Percentiles rank a stretch among this genome's conserved stretches.
Evolutionary conservation across 106 monocot genomes (phyloP).

Genomic region (Apostasia ramifera): DNA sequence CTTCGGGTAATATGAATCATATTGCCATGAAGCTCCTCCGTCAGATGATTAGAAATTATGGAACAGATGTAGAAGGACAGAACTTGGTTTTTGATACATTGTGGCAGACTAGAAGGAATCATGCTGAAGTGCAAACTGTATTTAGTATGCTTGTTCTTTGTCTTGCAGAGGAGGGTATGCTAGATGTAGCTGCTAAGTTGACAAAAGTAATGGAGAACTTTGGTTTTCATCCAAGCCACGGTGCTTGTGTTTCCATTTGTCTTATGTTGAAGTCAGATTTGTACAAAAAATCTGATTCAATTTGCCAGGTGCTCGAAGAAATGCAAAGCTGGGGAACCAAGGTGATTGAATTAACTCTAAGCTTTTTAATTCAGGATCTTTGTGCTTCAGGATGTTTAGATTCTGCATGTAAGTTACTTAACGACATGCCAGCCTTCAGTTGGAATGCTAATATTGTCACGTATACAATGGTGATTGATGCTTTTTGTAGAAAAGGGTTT

Average conservation of each 20-base stretch:
- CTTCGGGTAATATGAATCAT: slow-evolving; percentile 44
- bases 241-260: slow-evolving; percentile 12
- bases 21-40: slow-evolving; percentile 23
- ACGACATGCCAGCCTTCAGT: slow-evolving; percentile 11
- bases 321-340: slow-evolving; percentile 7
- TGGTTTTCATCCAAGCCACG: slow-evolving; percentile 18
- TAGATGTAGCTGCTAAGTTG: slow-evolving; percentile 13
- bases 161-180: slow-evolving; percentile 21
- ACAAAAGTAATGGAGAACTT: slow-evolving; percentile 17
- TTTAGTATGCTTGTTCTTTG: slow-evolving; percentile 49
- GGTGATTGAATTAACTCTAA: slow-evolving; percentile 10
- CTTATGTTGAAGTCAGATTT: slow-evolving; percentile 19
- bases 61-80: background rate
- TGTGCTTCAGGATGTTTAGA: slow-evolving; percentile 18
- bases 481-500: slow-evolving; percentile 29
- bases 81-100: slow-evolving; percentile 15
- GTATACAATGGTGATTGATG: slow-evolving; percentile 32
- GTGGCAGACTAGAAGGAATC: slow-evolving; percentile 17
- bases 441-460: slow-evolving; percentile 17
- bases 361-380: slow-evolving; percentile 28
- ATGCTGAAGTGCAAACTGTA: slow-evolving; percentile 11
- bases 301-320: slow-evolving; percentile 23
- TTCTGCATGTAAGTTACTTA: slow-evolving; percentile 31
- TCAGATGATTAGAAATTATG: background rate
- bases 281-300: slow-evolving; percentile 8